phyloP scores from a whole-genome alignment of 2,329 filamentous ascomycete species.

The Taxawa tesnikishii region DNA sequence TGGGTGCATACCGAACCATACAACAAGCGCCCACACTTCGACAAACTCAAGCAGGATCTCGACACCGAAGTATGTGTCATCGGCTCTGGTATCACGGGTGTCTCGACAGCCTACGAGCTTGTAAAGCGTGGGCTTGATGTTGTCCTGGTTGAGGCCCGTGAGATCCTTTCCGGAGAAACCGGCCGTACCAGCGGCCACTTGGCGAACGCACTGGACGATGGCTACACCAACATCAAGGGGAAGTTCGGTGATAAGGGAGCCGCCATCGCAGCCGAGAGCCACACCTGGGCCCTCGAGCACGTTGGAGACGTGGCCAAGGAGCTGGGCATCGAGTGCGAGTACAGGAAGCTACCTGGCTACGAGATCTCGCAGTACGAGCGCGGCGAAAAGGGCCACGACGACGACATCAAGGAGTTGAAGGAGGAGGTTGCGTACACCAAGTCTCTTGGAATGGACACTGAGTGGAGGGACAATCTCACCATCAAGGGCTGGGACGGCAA shows the following conservation, averaged over 20 bases:
- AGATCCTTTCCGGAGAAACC: conserved; percentile 42
- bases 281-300: conserved; percentile 40
- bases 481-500: conserved; percentile 41
- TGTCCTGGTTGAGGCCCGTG: conserved; percentile 40
- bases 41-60: conserved; percentile 29
- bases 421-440: conserved; percentile 33
- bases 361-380: conserved; percentile 37
- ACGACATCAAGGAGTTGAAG: conserved; percentile 33
- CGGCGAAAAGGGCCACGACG: conserved; percentile 28
- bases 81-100: conserved; percentile 41
- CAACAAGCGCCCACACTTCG: conserved; percentile 30
- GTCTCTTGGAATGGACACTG: conserved; percentile 30
- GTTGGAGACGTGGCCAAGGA: conserved; percentile 38
- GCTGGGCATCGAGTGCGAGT: conserved; percentile 45
- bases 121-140: conserved; percentile 38
- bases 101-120: conserved; percentile 41
- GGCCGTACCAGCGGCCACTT: conserved; percentile 44
- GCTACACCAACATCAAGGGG: conserved; percentile 37
- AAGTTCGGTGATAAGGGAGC: conserved; percentile 41
- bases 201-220: conserved; percentile 41
- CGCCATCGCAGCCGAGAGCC: conserved; percentile 38
- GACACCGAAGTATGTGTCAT: conserved; percentile 39
- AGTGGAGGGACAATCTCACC: conserved; percentile 31
- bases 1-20: conserved; percentile 41
- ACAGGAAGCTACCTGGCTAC: conserved; percentile 37